phyloP scores from a whole-genome alignment of 768 basidiomycete genomes.

The Agaricus blazei region DNA sequence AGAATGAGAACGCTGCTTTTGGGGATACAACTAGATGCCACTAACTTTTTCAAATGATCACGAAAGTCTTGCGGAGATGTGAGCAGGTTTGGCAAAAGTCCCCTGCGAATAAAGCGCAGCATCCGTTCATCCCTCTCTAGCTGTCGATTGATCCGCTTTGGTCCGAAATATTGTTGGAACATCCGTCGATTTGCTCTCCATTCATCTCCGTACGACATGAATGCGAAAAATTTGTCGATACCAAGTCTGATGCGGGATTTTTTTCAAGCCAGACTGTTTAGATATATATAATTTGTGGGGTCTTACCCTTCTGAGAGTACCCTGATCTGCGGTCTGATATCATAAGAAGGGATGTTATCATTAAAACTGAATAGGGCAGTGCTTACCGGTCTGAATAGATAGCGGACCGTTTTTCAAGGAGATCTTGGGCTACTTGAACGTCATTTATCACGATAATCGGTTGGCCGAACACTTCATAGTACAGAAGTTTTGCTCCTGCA shows the following conservation, averaged over 20 bases:
- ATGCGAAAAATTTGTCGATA: not conserved
- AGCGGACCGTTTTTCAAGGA: constrained; percentile 49
- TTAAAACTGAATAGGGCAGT: too few species aligned
- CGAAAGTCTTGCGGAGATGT: not conserved
- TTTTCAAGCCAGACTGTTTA: not conserved
- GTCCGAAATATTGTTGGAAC: constrained; percentile 21
- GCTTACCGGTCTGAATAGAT: constrained; percentile 8
- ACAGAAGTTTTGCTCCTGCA: constrained; percentile 36
- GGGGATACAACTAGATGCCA: too few species aligned
- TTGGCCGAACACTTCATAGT: constrained; percentile 44
- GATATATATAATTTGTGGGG: not conserved
- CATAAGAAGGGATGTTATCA: not conserved
- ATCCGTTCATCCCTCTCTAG: not conserved
- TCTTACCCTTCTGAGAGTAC: constrained; percentile 3
- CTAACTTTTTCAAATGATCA: not conserved
- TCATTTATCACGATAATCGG: constrained; percentile 36
- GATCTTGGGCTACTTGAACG: constrained; percentile 37
- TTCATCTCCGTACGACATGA: constrained; percentile 19
- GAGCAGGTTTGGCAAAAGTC: not conserved
- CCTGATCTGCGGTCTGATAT: not conserved
- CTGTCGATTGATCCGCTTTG: not conserved
- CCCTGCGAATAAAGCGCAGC: not conserved
- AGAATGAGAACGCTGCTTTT: not conserved
- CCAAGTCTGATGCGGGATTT: not conserved
- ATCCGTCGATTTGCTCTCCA: constrained; percentile 20